Base-by-base conservation (phyloP, 148 eudicot species). In the Salicornia ramosissima region DNA sequence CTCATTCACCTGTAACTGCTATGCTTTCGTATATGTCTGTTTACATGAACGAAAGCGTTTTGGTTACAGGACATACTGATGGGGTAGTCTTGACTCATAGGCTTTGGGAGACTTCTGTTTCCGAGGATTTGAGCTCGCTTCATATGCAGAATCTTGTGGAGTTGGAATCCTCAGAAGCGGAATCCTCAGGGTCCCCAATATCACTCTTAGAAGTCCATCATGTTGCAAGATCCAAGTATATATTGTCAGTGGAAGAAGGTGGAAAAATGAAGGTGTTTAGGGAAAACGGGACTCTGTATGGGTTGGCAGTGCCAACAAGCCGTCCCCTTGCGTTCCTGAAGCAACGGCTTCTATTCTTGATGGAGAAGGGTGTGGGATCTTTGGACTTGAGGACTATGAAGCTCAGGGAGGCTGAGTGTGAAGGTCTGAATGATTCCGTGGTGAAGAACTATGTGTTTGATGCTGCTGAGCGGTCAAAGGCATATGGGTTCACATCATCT, bases 361-460 rank as follows among this genome's bases (percentile, higher is more conserved):
- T 88, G 6, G 97, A 89, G 59, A 89, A 80, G 28, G 99, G 99
- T 5, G 99, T 96, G 0, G 99, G 99, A 28, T 95, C 96, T 12
- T 81, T 95, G 79, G 97, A 95, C 82, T 83, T 95, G 76, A 83
- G 97, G 80, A 91, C 88, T 66, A 91, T 95, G 99, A 91, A 76
- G 75, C 75, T 91, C 33, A 80, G 83, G 70, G 97, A 89, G 78
- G 65, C 92, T 22, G 86, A 74, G 6, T 95, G 99, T 53, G 99
- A 95, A 82, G 99, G 99, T 14, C 73, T 91, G 71, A 87, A 95
- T 74, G 80, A 80, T 73, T 85, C 97, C 9, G 34, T 75, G 31
- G 96, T 72, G 31, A 68, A 57, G 22, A 87, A 67, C 68, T 95
- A 88, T 72, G 93, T 85, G 15, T 91, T 95, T 73, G 99, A 95